Percentiles rank a stretch among this genome's conserved stretches.
Conservation (phyloP, 140 eudicot genomes). For the Bidens hawaiensis region DNA sequence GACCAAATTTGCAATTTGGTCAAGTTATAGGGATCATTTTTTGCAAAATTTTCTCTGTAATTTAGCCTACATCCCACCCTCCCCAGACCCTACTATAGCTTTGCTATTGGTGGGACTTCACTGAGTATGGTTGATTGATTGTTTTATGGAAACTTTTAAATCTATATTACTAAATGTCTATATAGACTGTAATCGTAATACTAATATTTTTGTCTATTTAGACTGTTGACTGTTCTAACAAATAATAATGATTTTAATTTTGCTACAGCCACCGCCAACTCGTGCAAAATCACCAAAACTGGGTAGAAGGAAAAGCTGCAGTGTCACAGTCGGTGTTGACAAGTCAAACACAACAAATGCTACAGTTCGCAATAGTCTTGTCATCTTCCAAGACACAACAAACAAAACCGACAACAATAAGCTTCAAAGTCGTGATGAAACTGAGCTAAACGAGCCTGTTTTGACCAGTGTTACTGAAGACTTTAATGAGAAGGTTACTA, state of each 20-base stretch:
- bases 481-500: slow-evolving; percentile 27
- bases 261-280: slow-evolving; percentile 67
- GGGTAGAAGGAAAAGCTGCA: slow-evolving; percentile 84
- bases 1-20: too few species aligned
- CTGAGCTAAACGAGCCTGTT: slow-evolving; percentile 21
- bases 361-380: slow-evolving; percentile 47
- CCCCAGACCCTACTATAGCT: too few species aligned
- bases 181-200: too few species aligned
- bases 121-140: too few species aligned
- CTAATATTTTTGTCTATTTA: too few species aligned
- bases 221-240: neutral
- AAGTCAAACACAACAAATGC: slow-evolving; percentile 32
- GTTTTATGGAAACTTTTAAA: too few species aligned
- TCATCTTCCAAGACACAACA: slow-evolving; percentile 30
- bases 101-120: too few species aligned
- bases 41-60: too few species aligned
- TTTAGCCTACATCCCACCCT: too few species aligned
- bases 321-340: slow-evolving; percentile 39
- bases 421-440: slow-evolving; percentile 20
- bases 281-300: slow-evolving; percentile 91
- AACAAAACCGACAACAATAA: slow-evolving; percentile 15
- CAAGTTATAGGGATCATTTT: too few species aligned
- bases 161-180: neutral
- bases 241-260: neutral
- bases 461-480: slow-evolving; percentile 26